Conservation (phyloP, 176 grass and related monocot species). For the Elymus sibiricus region DNA sequence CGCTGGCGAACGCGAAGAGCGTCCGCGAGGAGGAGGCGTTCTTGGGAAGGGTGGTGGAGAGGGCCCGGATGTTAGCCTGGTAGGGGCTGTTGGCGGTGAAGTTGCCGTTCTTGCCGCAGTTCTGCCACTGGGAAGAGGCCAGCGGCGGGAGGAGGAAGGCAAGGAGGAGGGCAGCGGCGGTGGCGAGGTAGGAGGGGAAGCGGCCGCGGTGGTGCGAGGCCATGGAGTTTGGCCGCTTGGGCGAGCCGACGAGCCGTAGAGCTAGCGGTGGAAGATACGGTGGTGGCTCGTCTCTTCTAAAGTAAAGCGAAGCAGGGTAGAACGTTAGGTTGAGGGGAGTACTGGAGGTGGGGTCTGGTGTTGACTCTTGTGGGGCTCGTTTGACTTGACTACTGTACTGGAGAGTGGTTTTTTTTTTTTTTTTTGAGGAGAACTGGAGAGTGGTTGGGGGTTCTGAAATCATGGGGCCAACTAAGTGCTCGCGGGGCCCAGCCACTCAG, state of each 20-base stretch:
- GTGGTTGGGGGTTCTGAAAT: background rate
- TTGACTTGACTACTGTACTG: background rate
- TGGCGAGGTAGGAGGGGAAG: background rate
- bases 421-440: too few species aligned
- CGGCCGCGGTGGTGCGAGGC: background rate
- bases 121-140: background rate
- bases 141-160: background rate
- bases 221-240: background rate
- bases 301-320: background rate
- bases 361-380: background rate
- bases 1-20: background rate
- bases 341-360: background rate
- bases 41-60: constrained; percentile 14
- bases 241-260: too few species aligned
- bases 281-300: background rate
- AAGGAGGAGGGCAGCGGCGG: background rate
- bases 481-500: background rate
- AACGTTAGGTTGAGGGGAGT: background rate
- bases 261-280: background rate
- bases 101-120: background rate
- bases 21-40: background rate
- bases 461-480: background rate
- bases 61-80: constrained; percentile 11
- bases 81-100: constrained; percentile 5
- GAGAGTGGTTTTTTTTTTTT: too few species aligned